These are phyloP conservation scores for Ochetophila trinervis DNA, from an alignment of 306 rosid species.

Conservation along the genomic window DNA sequence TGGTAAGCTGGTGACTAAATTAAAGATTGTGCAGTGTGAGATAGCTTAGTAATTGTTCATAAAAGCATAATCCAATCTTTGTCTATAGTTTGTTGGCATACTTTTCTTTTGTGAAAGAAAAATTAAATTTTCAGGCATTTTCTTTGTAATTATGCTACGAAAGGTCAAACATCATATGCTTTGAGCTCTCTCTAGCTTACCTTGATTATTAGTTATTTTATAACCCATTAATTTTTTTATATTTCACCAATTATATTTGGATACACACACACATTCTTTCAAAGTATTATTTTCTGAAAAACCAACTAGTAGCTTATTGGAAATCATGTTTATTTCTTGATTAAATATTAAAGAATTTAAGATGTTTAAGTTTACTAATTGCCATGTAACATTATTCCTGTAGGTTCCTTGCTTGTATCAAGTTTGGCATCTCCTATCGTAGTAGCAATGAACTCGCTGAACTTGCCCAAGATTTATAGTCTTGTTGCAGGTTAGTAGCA, in stretches of 20 bases:
- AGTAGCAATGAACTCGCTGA: slow-evolving; percentile 49
- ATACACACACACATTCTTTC: not conserved
- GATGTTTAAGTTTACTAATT: not conserved
- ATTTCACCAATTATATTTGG: not conserved
- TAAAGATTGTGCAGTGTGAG: too few species aligned
- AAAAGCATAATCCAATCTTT: too few species aligned
- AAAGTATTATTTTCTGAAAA: not conserved
- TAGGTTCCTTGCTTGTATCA: slow-evolving; percentile 79
- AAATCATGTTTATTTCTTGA: not conserved
- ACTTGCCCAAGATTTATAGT: slow-evolving; percentile 67
- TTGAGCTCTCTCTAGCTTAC: not conserved
- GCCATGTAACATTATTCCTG: slow-evolving; percentile 12
- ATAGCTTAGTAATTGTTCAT: too few species aligned
- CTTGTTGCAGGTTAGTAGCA: slow-evolving; percentile 59
- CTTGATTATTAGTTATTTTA: not conserved
- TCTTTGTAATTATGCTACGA: too few species aligned
- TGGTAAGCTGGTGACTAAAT: slow-evolving; percentile 39
- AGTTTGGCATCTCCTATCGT: slow-evolving; percentile 58
- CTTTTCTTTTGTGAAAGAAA: too few species aligned
- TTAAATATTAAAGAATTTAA: not conserved
- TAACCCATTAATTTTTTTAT: too few species aligned
- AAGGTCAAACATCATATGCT: too few species aligned
- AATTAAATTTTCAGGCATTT: too few species aligned
- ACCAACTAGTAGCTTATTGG: not conserved
- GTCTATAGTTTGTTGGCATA: too few species aligned